Evolutionary conservation across 1,284 basidiomycete species (phyloP).

Genomic region (Ustilago bromivora): DNA sequence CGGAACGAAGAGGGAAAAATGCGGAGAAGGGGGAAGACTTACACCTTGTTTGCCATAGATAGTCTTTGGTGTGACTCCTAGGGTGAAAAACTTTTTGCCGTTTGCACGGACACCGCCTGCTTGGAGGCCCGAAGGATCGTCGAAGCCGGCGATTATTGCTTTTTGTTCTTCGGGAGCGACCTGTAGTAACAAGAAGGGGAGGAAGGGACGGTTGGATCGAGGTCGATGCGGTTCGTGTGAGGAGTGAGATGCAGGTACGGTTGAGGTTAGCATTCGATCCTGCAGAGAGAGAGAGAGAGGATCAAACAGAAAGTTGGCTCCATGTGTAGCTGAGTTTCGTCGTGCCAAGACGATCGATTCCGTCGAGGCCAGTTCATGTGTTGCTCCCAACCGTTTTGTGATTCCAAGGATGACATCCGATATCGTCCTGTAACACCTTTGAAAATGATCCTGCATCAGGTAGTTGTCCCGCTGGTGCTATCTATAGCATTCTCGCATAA

Average conservation of each 20-base stretch:
- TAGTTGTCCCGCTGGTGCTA: not conserved
- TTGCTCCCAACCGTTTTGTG: too few relatives aligned
- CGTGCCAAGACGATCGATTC: too few relatives aligned
- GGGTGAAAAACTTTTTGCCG: slow-evolving; percentile 84
- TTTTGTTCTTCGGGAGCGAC: slow-evolving; percentile 82
- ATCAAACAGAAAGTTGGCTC: too few relatives aligned
- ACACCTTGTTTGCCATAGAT: slow-evolving; percentile 87
- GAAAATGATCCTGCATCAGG: too few relatives aligned
- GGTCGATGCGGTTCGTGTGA: not conserved
- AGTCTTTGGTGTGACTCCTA: slow-evolving; percentile 76
- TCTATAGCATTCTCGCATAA: not conserved
- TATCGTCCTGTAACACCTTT: too few relatives aligned
- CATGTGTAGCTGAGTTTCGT: too few relatives aligned
- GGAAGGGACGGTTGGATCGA: not conserved
- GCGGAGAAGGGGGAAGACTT: slow-evolving; percentile 63
- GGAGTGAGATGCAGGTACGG: not conserved
- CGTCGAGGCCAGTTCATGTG: too few relatives aligned
- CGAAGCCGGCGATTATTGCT: slow-evolving; percentile 75
- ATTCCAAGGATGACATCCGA: too few relatives aligned
- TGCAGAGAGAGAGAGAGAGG: too few relatives aligned
- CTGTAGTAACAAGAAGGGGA: slow-evolving; percentile 71
- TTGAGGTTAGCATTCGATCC: too few relatives aligned
- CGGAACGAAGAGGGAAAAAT: not conserved
- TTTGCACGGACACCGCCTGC: slow-evolving; percentile 78
- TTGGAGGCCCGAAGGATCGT: slow-evolving; percentile 70